A percentile compares a stretch with the other conserved stretches of the same genome.
These are phyloP conservation scores for Candida jianshihensis DNA, from an alignment of 805 yeast genomes.

Conservation along the genomic window DNA sequence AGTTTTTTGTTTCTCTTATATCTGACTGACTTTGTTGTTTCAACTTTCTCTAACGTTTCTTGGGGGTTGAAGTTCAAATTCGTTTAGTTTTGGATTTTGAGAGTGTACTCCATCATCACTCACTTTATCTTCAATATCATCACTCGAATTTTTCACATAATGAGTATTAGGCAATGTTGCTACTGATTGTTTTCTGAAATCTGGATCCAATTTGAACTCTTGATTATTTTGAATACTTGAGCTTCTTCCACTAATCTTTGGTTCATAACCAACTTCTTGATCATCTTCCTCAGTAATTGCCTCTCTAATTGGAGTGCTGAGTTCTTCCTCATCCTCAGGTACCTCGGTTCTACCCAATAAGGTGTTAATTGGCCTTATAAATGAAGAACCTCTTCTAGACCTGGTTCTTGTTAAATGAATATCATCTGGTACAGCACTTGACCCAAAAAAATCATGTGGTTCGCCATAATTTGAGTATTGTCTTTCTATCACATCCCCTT, in stretches of 20 bases:
- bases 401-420: not conserved
- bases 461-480: no score
- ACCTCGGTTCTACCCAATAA: not conserved
- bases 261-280: not conserved
- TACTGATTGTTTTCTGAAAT: not conserved
- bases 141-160: not conserved
- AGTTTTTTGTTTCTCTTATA: conserved; percentile 6
- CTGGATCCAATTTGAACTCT: not conserved
- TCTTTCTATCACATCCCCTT: no score
- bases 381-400: conserved; percentile 1
- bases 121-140: not conserved
- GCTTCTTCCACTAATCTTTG: no score
- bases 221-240: not conserved
- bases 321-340: not conserved
- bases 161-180: not conserved
- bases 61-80: not conserved
- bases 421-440: not conserved
- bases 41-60: not conserved
- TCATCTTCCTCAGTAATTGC: not conserved
- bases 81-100: no score
- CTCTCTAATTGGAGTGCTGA: no score
- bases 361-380: not conserved
- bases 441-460: not conserved
- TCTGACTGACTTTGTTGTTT: conserved; percentile 8
- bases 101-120: no score